Evolutionary conservation across 2,329 filamentous ascomycete genomes (phyloP).

Genomic region (Alternaria longipes): DNA sequence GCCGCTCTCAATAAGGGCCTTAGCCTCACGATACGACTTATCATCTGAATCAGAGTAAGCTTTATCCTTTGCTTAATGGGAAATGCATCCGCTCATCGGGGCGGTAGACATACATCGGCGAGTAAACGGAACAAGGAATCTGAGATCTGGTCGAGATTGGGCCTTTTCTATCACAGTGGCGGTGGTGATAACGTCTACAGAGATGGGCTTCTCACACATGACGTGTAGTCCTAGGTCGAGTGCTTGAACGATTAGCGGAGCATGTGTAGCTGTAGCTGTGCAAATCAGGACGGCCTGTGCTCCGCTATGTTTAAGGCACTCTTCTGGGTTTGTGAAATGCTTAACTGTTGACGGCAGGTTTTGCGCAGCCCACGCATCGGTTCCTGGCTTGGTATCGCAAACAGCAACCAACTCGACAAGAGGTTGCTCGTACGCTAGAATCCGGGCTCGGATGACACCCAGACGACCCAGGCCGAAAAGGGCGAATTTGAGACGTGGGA

Average conservation of each 20-base stretch:
- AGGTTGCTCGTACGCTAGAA: not conserved
- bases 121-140: constrained; percentile 9
- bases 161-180: constrained; percentile 7
- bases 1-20: constrained; percentile 6
- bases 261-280: too few species aligned
- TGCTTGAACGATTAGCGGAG: not conserved
- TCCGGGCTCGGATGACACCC: not conserved
- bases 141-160: constrained; percentile 7
- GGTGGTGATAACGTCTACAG: constrained; percentile 12
- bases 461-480: not conserved
- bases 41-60: constrained; percentile 2
- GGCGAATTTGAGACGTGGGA: not conserved
- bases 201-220: constrained; percentile 19
- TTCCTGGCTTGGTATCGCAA: too few species aligned
- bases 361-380: too few species aligned
- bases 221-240: constrained; percentile 13
- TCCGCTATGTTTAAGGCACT: too few species aligned
- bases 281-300: too few species aligned
- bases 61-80: not conserved
- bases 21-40: constrained; percentile 7
- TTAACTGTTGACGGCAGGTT: not conserved
- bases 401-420: not conserved
- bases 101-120: not conserved
- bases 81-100: not conserved
- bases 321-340: too few species aligned